Evolutionary conservation across 495 filamentous ascomycete genomes (phyloP).

Genomic region (Rhizodiscina lignyota): DNA sequence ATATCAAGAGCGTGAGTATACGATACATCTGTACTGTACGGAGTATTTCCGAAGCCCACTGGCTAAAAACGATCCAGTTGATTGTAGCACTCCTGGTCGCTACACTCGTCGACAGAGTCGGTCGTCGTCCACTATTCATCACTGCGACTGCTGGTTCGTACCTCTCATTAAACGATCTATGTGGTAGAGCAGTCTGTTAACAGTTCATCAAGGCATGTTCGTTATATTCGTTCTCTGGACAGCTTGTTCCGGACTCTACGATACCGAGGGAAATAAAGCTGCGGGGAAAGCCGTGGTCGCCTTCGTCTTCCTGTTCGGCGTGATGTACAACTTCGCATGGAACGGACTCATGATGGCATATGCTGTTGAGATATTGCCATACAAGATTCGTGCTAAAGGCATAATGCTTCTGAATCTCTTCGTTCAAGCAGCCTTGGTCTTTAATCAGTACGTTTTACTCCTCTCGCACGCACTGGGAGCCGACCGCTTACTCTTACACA

Average conservation of each 20-base stretch:
- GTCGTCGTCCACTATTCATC: conserved; percentile 14
- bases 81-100: conserved; percentile 11
- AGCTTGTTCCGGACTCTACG: conserved; percentile 12
- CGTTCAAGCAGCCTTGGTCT: conserved; percentile 36
- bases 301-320: conserved; percentile 19
- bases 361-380: conserved; percentile 45
- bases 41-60: no score
- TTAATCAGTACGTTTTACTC: conserved; percentile 25
- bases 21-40: no score
- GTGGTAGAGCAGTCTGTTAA: no score
- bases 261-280: conserved; percentile 6
- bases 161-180: no score
- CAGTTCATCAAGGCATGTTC: no score
- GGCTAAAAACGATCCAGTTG: conserved; percentile 1
- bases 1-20: conserved; percentile 3
- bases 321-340: conserved; percentile 15
- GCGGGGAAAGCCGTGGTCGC: conserved; percentile 13
- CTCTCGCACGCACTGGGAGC: background rate
- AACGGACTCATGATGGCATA: conserved; percentile 38
- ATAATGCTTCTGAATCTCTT: conserved; percentile 48
- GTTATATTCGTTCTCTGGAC: conserved; percentile 15
- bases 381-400: conserved; percentile 52
- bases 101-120: conserved; percentile 11
- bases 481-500: no score
- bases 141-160: conserved; percentile 6